These are phyloP conservation scores for Tubosaeta sp. DNA, from an alignment of 768 basidiomycete species.

Conservation along the genomic window DNA sequence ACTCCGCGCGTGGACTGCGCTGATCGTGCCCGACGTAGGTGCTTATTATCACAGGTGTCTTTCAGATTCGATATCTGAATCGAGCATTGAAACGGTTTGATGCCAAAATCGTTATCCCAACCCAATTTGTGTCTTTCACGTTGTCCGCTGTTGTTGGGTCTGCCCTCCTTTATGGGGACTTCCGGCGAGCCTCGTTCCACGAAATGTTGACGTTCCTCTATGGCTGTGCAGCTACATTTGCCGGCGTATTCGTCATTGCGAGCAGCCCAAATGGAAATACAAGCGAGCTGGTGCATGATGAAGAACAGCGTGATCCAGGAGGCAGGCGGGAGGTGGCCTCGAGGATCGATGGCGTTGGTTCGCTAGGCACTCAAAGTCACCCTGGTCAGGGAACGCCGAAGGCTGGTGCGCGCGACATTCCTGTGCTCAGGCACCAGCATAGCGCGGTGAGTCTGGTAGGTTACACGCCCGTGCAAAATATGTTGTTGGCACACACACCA, in stretches of 20 bases:
- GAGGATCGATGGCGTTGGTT: constrained; percentile 24
- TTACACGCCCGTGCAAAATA: constrained; percentile 72
- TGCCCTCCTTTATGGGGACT: constrained; percentile 92
- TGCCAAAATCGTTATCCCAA: constrained; percentile 91
- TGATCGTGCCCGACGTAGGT: constrained; percentile 40
- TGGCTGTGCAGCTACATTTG: constrained; percentile 85
- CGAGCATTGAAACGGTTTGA: constrained; percentile 91
- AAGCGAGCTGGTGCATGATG: constrained; percentile 26
- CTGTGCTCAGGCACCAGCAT: constrained; percentile 46
- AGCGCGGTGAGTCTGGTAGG: constrained; percentile 62
- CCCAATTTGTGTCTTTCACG: constrained; percentile 93
- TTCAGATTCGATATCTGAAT: constrained; percentile 83
- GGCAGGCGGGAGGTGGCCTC: constrained; percentile 25
- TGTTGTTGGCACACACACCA: constrained; percentile 65
- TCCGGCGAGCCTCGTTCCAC: constrained; percentile 76
- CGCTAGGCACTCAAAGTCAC: constrained; percentile 26
- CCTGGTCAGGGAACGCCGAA: constrained; percentile 49
- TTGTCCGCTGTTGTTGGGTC: constrained; percentile 91
- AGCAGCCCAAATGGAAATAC: constrained; percentile 43
- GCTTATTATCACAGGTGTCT: constrained; percentile 67
- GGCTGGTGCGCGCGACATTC: constrained; percentile 37
- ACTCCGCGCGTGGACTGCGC: neutral
- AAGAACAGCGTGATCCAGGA: constrained; percentile 31
- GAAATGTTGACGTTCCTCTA: constrained; percentile 81
- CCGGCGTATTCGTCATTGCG: constrained; percentile 86